These are phyloP conservation scores for Eutrema japonicum DNA, from an alignment of 345 rosid genomes.

Conservation along the genomic window DNA sequence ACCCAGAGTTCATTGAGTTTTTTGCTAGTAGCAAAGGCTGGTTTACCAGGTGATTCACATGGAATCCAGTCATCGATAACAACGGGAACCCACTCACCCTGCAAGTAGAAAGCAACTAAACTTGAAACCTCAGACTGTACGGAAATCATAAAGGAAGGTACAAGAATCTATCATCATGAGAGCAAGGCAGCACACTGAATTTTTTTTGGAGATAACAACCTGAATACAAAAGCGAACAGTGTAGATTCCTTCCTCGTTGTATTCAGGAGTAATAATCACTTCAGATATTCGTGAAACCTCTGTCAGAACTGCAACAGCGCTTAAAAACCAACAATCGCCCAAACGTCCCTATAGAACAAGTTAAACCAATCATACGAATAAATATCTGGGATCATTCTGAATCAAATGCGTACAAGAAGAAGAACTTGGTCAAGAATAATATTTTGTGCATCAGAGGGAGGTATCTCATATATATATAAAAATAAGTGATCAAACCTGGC, in stretches of 20 bases:
- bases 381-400: constrained; percentile 3
- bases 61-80: constrained; percentile 99
- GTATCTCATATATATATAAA: constrained; percentile 16
- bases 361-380: constrained; percentile 21
- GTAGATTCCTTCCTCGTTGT: constrained; percentile 98
- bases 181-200: constrained; percentile 24
- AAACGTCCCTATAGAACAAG: constrained; percentile 76
- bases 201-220: constrained; percentile 52
- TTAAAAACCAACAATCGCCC: constrained; percentile 99
- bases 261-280: constrained; percentile 95
- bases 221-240: constrained; percentile 99
- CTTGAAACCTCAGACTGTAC: not conserved
- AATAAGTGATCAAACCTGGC: constrained; percentile 70
- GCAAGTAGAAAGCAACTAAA: constrained; percentile 35
- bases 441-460: constrained; percentile 27
- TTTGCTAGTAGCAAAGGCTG: constrained; percentile 97
- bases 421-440: constrained; percentile 22
- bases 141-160: constrained; percentile 26
- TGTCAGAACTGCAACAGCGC: constrained; percentile 96
- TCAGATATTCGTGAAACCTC: constrained; percentile 95
- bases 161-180: constrained; percentile 26
- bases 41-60: constrained; percentile 93
- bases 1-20: constrained; percentile 96
- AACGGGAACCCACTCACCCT: constrained; percentile 99
- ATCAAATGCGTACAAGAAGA: constrained; percentile 25